Base-by-base conservation (phyloP, 1,284 basidiomycete species). In the Ceratobasidium sp. region DNA sequence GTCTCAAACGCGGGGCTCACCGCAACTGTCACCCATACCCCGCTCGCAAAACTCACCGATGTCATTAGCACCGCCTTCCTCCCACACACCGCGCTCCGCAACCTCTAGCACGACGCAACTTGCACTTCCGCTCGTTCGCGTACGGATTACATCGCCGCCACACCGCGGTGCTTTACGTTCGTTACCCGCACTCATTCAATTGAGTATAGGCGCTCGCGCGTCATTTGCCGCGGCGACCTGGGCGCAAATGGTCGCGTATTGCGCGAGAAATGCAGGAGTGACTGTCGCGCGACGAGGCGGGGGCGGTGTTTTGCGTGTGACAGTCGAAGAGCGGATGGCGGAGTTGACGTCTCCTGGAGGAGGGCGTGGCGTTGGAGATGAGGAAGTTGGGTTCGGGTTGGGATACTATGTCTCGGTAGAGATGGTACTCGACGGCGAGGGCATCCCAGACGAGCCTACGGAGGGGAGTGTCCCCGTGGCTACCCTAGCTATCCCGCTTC, bases 171-270 rank as follows among this genome's bases (percentile, higher is more conserved):
- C 56, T 1, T 24, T 72, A 14, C 67, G 67, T 15, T 41, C 54
- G 1, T 56, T 72, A 17, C 67, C 67, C 15, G 67, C 67, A 17
- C 67, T 72, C 56, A 50, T 72, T n/a, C 45, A 60, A 47, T 22
- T 72, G 7, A 60, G 24, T 47, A 14, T 47, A n/a, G 45, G 56
- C n/a, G 54, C 67, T 6, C 54, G 45, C 14, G 67, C 67, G 15
- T 47, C 67, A 19, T 72, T 72, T 60, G 67, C 67, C 19, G 67
- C 67, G 15, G 67, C 67, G 7, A 72, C 67, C 22, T 72, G 67
- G 67, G 67, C 67, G 4, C 67, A 72, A 19, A 72, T 72, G 67
- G 67, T 72, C 56, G 48, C 67, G n/a, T 72, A 60, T 51, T 72
- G 67, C 24, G 67, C 67, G 29, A 41, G 67, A 2, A 72, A 72